These are phyloP conservation scores for Lactarius deliciosus DNA, from an alignment of 768 basidiomycete species.

Conservation along the genomic window DNA sequence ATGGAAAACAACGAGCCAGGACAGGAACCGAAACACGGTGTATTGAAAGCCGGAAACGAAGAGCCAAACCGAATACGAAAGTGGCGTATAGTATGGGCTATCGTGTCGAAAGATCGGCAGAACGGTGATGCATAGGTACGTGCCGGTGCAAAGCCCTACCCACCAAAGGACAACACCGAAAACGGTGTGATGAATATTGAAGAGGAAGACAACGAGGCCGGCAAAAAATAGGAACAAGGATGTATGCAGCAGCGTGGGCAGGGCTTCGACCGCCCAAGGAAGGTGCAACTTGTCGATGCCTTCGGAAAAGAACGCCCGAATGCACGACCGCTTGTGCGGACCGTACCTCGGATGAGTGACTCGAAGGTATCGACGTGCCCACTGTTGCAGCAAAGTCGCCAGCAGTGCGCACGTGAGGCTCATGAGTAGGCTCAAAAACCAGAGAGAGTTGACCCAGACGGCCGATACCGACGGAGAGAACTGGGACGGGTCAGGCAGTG, in stretches of 20 bases:
- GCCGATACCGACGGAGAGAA: slow-evolving; percentile 11
- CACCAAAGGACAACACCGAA: slow-evolving; percentile 4
- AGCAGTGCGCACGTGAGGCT: slow-evolving; percentile 15
- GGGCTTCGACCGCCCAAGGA: background rate
- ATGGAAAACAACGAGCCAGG: slow-evolving; percentile 3
- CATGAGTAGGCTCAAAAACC: slow-evolving; percentile 16
- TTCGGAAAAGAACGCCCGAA: slow-evolving; percentile 14
- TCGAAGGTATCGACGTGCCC: slow-evolving; percentile 17
- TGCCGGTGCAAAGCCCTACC: background rate
- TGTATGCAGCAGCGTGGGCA: slow-evolving; percentile 9
- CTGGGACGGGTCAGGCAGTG: background rate
- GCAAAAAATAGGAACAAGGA: slow-evolving; percentile 18
- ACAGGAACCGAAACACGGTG: slow-evolving; percentile 3
- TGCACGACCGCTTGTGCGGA: slow-evolving; percentile 8
- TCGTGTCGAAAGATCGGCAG: slow-evolving; percentile 4
- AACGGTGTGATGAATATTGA: slow-evolving; percentile 12
- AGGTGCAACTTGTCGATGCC: slow-evolving; percentile 6
- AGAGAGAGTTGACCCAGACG: slow-evolving; percentile 15
- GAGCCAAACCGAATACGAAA: slow-evolving; percentile 12
- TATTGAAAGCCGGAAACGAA: background rate
- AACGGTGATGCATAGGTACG: slow-evolving; percentile 11
- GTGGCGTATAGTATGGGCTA: slow-evolving; percentile 10
- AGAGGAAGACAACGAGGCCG: slow-evolving; percentile 15
- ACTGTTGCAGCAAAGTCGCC: slow-evolving; percentile 20
- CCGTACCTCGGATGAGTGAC: slow-evolving; percentile 12